phyloP scores from a whole-genome alignment of 2,329 filamentous ascomycete species.

The Ceratocystis colombiana region DNA sequence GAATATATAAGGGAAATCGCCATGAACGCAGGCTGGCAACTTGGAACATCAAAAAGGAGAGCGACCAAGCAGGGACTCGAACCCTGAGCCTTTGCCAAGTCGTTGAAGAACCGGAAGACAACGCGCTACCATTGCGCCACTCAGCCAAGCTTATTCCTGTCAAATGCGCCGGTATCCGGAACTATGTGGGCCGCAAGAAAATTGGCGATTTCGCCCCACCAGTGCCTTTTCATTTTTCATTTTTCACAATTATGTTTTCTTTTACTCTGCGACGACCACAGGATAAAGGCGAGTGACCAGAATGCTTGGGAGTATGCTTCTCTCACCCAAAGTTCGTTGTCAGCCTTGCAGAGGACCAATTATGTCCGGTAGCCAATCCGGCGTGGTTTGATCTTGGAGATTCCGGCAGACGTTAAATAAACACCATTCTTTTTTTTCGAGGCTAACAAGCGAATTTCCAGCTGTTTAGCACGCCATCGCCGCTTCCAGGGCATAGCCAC shows the following conservation, averaged over 20 bases:
- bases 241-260: no score
- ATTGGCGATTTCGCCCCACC: neutral
- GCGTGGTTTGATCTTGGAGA: no score
- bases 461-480: constrained; percentile 10
- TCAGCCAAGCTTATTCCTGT: constrained; percentile 20
- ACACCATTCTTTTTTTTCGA: neutral
- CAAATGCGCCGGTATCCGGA: neutral
- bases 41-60: neutral
- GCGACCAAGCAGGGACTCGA: constrained; percentile 26
- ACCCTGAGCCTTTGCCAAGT: constrained; percentile 26
- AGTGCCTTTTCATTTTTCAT: no score
- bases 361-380: no score
- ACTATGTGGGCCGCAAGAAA: neutral
- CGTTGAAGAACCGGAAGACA: constrained; percentile 25
- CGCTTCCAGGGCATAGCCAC: neutral
- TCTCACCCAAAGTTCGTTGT: no score
- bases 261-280: no score
- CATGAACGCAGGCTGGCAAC: neutral
- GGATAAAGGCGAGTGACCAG: no score
- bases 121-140: constrained; percentile 26
- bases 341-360: no score
- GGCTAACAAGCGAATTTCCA: neutral
- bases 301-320: no score
- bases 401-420: no score
- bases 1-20: neutral